Evolutionary conservation across 2,329 filamentous ascomycete genomes (phyloP).

Genomic region (Penicillium sp.): DNA sequence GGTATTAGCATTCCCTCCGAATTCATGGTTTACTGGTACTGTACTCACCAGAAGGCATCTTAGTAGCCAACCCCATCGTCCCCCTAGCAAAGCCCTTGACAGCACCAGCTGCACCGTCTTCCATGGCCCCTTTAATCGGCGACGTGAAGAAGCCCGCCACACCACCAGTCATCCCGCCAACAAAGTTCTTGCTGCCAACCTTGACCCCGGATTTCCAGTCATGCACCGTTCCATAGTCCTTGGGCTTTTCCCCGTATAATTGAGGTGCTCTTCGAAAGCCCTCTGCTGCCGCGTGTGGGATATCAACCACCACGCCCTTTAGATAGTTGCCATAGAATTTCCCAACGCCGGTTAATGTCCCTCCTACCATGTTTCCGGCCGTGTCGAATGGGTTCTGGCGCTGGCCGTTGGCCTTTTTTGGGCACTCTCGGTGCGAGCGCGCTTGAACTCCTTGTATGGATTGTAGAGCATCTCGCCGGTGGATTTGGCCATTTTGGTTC

Average conservation of each 20-base stretch:
- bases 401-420: neutral
- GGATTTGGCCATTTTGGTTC: conserved; percentile 23
- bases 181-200: conserved; percentile 33
- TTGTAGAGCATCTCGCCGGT: conserved; percentile 26
- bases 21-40: no score
- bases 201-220: conserved; percentile 30
- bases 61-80: conserved; percentile 15
- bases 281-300: conserved; percentile 34
- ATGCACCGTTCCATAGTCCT: conserved; percentile 31
- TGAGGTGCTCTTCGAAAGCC: conserved; percentile 32
- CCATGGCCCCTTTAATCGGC: conserved; percentile 26
- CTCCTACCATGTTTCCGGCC: conserved; percentile 11
- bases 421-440: conserved; percentile 3
- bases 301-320: conserved; percentile 31
- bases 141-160: conserved; percentile 28
- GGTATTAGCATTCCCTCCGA: neutral
- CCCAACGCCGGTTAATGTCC: conserved; percentile 10
- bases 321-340: conserved; percentile 17
- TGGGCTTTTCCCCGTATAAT: conserved; percentile 33
- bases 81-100: conserved; percentile 28
- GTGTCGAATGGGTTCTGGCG: conserved; percentile 6
- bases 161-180: conserved; percentile 30
- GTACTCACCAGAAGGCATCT: conserved; percentile 21
- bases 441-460: conserved; percentile 26
- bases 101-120: conserved; percentile 30